Conservation (phyloP, 208 protist species). For the Naegleria fowleri region DNA sequence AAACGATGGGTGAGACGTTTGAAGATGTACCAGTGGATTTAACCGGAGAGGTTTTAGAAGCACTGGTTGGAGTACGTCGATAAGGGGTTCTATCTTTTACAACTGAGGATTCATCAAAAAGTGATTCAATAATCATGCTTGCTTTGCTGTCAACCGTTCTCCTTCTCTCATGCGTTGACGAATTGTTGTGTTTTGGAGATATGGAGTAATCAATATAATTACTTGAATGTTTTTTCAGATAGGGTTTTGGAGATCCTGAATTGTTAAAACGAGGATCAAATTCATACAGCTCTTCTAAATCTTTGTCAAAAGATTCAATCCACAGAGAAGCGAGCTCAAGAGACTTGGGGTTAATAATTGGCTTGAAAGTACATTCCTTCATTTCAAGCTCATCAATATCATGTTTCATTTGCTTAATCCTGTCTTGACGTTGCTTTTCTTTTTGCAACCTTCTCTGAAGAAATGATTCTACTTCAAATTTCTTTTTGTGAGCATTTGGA, state of each 20-base stretch:
- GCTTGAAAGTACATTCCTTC: conserved; percentile 21
- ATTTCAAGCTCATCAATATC: not conserved
- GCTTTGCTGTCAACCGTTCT: not conserved
- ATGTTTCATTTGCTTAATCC: not conserved
- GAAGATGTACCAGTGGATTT: not conserved
- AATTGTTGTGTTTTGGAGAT: not conserved
- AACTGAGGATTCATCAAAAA: not conserved
- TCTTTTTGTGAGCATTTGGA: not conserved
- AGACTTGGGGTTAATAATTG: not conserved
- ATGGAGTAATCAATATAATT: not conserved
- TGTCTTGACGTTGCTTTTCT: not conserved
- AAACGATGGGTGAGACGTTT: not conserved
- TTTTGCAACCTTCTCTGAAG: not conserved
- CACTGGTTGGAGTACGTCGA: not conserved
- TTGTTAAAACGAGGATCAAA: not conserved
- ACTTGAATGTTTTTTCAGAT: not conserved
- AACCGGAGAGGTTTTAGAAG: not conserved
- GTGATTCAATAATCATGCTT: not conserved
- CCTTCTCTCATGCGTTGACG: not conserved
- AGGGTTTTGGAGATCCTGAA: not conserved
- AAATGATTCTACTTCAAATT: not conserved
- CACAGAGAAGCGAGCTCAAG: not conserved
- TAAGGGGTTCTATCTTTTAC: not conserved
- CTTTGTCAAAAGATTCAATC: not conserved
- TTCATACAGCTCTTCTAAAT: not conserved